Conservation (phyloP, 2,329 filamentous ascomycete genomes). For the Xylariaceae sp. region DNA sequence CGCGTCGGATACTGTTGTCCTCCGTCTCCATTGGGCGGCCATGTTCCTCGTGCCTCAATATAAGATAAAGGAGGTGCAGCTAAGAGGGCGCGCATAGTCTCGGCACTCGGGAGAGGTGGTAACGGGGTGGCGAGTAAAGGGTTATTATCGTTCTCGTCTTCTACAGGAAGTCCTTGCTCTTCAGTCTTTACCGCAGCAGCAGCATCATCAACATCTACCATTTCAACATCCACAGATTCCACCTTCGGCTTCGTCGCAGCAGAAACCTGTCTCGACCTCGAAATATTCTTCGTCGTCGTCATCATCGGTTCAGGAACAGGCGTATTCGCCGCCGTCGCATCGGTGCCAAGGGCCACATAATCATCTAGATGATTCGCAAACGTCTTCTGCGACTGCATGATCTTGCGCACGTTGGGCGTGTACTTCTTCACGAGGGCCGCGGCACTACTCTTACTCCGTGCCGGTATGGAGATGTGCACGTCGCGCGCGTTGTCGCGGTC, state of each 20-base stretch:
- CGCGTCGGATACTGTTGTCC: conserved; percentile 48
- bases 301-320: neutral
- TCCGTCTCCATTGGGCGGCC: conserved; percentile 27
- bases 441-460: conserved; percentile 41
- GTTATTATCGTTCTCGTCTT: conserved; percentile 43
- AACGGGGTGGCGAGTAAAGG: conserved; percentile 54
- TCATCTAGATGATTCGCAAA: conserved; percentile 80
- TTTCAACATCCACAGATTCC: conserved; percentile 33
- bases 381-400: conserved; percentile 74
- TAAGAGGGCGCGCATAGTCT: conserved; percentile 60
- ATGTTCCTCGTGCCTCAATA: conserved; percentile 52
- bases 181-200: neutral
- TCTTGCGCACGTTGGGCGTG: conserved; percentile 67
- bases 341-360: conserved; percentile 54
- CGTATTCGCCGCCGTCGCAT: neutral
- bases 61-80: conserved; percentile 62
- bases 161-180: neutral
- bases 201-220: conserved; percentile 34
- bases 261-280: conserved; percentile 4
- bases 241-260: neutral
- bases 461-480: conserved; percentile 63
- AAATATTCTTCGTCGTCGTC: neutral
- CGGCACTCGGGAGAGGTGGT: conserved; percentile 52
- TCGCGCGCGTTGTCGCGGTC: conserved; percentile 75
- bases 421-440: conserved; percentile 45